Conservation (phyloP, 805 yeast species). For the Lipomyces starkeyi region DNA sequence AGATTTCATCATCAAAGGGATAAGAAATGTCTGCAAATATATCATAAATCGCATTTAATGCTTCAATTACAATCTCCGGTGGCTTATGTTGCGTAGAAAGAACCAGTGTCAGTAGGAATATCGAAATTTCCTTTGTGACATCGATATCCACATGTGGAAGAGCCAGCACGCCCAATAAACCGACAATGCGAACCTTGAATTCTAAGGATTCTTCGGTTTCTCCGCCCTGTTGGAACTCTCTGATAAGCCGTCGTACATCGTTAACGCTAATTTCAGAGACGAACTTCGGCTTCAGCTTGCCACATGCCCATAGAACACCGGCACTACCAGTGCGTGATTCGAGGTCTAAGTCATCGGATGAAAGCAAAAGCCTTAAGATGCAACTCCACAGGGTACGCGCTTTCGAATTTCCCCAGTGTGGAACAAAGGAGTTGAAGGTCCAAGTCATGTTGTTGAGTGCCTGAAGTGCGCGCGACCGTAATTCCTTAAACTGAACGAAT, state of each 20-base stretch:
- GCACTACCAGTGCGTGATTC: slow-evolving; percentile 48
- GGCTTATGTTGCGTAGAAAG: slow-evolving; percentile 43
- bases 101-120: slow-evolving; percentile 51
- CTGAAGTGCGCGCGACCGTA: slow-evolving; percentile 61
- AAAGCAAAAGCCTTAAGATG: slow-evolving; percentile 29
- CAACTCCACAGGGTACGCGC: slow-evolving; percentile 43
- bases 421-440: slow-evolving; percentile 54
- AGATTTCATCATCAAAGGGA: slow-evolving; percentile 71
- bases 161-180: slow-evolving; percentile 61
- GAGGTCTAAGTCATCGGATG: slow-evolving; percentile 29
- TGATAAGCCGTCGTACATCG: slow-evolving; percentile 20
- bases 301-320: slow-evolving; percentile 55
- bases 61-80: slow-evolving; percentile 58
- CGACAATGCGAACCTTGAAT: slow-evolving; percentile 54
- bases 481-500: slow-evolving; percentile 52
- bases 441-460: slow-evolving; percentile 76
- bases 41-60: slow-evolving; percentile 72
- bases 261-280: slow-evolving; percentile 39
- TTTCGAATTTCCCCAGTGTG: slow-evolving; percentile 48
- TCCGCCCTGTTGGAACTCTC: slow-evolving; percentile 5
- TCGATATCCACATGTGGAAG: slow-evolving; percentile 53
- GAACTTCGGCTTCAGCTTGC: slow-evolving; percentile 44
- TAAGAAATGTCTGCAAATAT: slow-evolving; percentile 75
- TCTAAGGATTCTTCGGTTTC: slow-evolving; percentile 43
- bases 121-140: slow-evolving; percentile 54